A percentile compares a stretch with the other conserved stretches of the same genome.
Conservation (phyloP, 2,329 filamentous ascomycete genomes). For the Fusarium tuaranense region DNA sequence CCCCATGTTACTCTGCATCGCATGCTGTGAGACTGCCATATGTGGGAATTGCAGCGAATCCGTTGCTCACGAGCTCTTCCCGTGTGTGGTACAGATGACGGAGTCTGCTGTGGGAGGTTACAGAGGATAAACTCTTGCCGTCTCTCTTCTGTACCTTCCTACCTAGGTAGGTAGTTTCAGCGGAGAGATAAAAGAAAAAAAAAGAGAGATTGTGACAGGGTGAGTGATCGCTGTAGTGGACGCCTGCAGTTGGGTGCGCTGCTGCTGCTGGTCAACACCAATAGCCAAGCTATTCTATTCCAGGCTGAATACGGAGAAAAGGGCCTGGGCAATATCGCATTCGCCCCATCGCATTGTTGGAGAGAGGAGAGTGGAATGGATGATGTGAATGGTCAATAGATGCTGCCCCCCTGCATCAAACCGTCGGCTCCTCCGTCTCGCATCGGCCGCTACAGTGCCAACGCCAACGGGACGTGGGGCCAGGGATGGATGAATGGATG, state of each 20-base stretch:
- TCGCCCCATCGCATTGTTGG: not conserved
- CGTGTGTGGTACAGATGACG: constrained; percentile 23
- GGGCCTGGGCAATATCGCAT: not conserved
- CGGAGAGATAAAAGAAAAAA: not conserved
- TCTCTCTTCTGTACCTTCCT: constrained; percentile 25
- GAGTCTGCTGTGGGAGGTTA: constrained; percentile 29
- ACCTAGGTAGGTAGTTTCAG: constrained; percentile 34
- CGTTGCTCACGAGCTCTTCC: constrained; percentile 29
- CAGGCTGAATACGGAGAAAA: constrained; percentile 1
- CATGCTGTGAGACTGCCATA: constrained; percentile 31
- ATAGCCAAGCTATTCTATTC: not conserved
- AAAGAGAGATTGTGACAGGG: constrained; percentile 12
- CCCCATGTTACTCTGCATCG: not conserved
- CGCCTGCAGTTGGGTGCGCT: not conserved
- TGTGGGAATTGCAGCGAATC: constrained; percentile 43
- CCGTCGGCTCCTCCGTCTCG: constrained; percentile 3
- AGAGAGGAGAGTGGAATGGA: constrained; percentile 5
- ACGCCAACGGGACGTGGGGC: not conserved
- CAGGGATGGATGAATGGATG: not conserved
- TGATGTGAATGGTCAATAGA: not conserved
- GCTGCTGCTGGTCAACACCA: not conserved
- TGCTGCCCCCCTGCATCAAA: not conserved
- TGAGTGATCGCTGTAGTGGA: not conserved
- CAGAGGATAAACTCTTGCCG: constrained; percentile 6
- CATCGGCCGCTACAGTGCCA: not conserved